These are phyloP conservation scores for Endocladia muricata DNA, from an alignment of 31 red algal genomes.

Conservation along the genomic window DNA sequence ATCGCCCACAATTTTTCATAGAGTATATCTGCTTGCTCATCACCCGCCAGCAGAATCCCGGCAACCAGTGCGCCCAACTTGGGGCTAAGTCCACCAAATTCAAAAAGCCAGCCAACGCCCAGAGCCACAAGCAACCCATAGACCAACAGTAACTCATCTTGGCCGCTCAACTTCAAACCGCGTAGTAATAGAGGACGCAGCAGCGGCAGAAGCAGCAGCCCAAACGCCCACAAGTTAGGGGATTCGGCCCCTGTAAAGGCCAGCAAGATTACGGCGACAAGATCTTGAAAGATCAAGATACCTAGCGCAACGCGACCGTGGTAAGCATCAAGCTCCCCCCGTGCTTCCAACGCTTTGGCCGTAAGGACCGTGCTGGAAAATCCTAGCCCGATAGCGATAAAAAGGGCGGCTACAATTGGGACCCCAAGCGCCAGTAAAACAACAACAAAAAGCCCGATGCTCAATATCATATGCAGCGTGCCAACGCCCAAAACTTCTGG, in stretches of 20 bases:
- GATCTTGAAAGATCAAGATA: background rate
- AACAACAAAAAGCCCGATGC: no score
- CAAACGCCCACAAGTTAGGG: background rate
- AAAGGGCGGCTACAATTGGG: no score
- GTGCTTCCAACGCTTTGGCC: background rate
- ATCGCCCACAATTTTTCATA: background rate
- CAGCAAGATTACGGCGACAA: background rate
- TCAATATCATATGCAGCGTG: no score
- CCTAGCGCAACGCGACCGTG: background rate
- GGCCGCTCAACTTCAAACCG: background rate
- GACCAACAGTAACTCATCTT: background rate
- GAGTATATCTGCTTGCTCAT: background rate
- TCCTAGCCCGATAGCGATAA: background rate
- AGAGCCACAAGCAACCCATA: background rate
- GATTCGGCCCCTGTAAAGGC: background rate
- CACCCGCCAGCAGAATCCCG: background rate
- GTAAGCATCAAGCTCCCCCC: background rate
- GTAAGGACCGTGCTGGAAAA: conserved; percentile 9
- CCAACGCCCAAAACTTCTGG: conserved; percentile 1
- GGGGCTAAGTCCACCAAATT: background rate
- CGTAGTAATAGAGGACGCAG: background rate
- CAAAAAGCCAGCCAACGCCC: background rate
- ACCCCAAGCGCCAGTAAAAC: no score
- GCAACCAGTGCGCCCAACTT: background rate
- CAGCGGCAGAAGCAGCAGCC: background rate